Base-by-base conservation (phyloP, 73 alveolate species). In the Diophrys appendiculata region DNA sequence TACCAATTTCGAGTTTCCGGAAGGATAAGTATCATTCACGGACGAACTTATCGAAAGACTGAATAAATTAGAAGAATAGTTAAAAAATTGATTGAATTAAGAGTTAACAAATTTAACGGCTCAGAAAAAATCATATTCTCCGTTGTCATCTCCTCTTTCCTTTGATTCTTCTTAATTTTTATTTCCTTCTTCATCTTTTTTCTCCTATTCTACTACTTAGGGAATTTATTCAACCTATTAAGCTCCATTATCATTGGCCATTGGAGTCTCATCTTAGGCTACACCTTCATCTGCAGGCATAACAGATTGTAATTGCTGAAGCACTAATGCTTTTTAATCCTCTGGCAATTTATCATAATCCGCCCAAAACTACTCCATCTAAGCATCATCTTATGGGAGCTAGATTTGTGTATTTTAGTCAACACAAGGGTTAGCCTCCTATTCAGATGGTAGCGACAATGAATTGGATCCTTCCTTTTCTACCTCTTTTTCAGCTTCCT, bases 1-100 rank as follows among this genome's bases (percentile, higher is more conserved):
- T 69, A 25, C 73, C 33, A 64, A 76, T n/a, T 76, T 5, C 54
- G 65, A 34, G 18, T 76, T 76, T 65, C 78, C 85, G 1, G 73
- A 56, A 14, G 77, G 68, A 2, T 76, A 76, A 32, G 55, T 69
- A 22, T 55, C 29, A 29, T 76, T 3, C 77, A 65, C 77, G n/a
- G 29, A 28, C 1, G 28, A 29, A 1, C 18, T 74, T 65, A 11
- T 28, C 2, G 74, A 53, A 14, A 54, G 28, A 0, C 83, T 55
- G 26, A 32, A 74, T 5, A 29, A 18, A 22, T 23, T 25, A 23
- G 72, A 52, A 28, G 18, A 24, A 8, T 24, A 52, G 71, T 11
- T 34, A 71, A 34, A 26, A 43, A 18, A 11, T 43, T 43, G 18
- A 43, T 43, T n/a, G 60, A 43, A 11, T 43, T 11, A 43, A 43